These are phyloP conservation scores for Globisporangium polare DNA, from an alignment of 352 stramenopile genomes.

Conservation along the genomic window DNA sequence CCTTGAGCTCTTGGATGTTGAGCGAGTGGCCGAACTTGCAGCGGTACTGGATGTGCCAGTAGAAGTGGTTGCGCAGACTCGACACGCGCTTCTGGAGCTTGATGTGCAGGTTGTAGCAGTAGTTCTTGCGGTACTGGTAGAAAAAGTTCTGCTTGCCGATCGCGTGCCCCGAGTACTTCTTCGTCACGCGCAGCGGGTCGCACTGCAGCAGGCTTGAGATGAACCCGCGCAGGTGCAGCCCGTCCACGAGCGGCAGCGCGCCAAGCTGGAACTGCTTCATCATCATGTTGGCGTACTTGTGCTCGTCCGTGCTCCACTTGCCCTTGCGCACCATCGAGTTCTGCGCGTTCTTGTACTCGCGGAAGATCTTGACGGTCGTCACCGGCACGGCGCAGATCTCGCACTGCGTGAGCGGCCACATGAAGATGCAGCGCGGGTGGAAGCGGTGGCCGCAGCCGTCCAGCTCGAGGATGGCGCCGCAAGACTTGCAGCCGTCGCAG, in stretches of 20 bases:
- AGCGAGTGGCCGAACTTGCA: conserved; percentile 56
- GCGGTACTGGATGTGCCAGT: conserved; percentile 78
- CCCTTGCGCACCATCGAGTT: conserved; percentile 62
- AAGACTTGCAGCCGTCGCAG: conserved; percentile 70
- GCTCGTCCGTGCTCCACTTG: conserved; percentile 72
- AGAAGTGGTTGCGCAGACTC: conserved; percentile 77
- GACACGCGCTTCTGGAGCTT: conserved; percentile 79
- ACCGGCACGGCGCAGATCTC: conserved; percentile 53
- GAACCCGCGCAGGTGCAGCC: conserved; percentile 69
- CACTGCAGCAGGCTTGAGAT: conserved; percentile 76
- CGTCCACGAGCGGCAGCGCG: conserved; percentile 55
- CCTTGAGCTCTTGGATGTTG: conserved; percentile 66
- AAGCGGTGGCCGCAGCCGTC: conserved; percentile 71
- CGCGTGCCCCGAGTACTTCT: conserved; percentile 69
- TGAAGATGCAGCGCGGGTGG: conserved; percentile 72
- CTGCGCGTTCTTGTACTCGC: conserved; percentile 28
- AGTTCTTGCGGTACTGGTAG: conserved; percentile 52
- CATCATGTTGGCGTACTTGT: conserved; percentile 80
- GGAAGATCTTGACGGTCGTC: conserved; percentile 42
- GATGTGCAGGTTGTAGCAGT: conserved; percentile 75
- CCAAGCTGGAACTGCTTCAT: conserved; percentile 82
- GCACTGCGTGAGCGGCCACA: conserved; percentile 61
- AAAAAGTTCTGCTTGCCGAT: conserved; percentile 82
- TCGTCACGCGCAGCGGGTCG: conserved; percentile 77
- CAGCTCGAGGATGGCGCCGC: conserved; percentile 62